These are phyloP conservation scores for Cornus controversa DNA, from an alignment of 148 eudicot species.

Conservation along the genomic window DNA sequence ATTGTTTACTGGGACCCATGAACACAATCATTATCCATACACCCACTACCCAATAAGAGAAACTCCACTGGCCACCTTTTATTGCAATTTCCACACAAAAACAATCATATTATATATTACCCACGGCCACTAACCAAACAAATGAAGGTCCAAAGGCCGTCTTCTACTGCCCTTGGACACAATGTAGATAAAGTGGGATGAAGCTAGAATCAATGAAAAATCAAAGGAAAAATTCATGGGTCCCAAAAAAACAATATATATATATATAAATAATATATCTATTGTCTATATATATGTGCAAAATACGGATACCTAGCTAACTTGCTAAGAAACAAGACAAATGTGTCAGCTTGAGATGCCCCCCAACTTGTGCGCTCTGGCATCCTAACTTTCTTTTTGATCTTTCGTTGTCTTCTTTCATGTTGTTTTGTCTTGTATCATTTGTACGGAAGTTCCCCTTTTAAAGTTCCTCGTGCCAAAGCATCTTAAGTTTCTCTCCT, in stretches of 20 bases:
- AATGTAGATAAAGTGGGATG: no score
- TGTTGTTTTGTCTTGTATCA: neutral
- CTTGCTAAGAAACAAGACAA: neutral
- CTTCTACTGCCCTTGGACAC: no score
- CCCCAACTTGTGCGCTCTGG: neutral
- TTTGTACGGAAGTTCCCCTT: neutral
- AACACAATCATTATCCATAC: neutral
- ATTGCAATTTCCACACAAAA: neutral
- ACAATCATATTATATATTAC: neutral
- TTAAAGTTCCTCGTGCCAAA: neutral
- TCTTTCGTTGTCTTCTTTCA: neutral
- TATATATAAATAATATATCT: neutral
- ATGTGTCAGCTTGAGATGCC: neutral
- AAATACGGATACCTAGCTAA: no score
- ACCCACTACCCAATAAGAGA: neutral
- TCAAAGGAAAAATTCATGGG: neutral
- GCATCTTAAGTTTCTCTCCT: conserved; percentile 26
- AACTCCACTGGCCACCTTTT: neutral
- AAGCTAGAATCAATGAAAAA: neutral
- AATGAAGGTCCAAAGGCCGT: no score
- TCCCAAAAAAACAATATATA: neutral
- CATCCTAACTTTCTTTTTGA: neutral
- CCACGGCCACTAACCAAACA: no score
- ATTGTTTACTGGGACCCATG: neutral
- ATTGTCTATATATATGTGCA: neutral